These are phyloP conservation scores for Pythium grandisporangium DNA, from an alignment of 352 stramenopile species.

Conservation along the genomic window DNA sequence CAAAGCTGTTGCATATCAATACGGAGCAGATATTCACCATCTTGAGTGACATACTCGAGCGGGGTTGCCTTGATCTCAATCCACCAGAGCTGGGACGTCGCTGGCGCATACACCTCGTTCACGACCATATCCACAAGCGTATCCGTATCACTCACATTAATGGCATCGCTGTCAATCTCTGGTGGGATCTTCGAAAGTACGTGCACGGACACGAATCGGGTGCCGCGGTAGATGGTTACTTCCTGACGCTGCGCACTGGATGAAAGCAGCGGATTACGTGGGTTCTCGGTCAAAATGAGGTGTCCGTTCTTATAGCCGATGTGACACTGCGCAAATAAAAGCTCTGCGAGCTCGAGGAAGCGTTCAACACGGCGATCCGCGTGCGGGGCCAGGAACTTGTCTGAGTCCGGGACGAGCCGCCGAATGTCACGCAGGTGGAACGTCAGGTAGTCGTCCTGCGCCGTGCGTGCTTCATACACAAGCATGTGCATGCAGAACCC, in stretches of 20 bases:
- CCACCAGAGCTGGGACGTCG: constrained; percentile 54
- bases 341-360: constrained; percentile 28
- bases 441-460: constrained; percentile 33
- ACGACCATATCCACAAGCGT: constrained; percentile 28
- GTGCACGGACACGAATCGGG: constrained; percentile 18
- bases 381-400: constrained; percentile 23
- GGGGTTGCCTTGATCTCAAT: constrained; percentile 32
- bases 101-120: constrained; percentile 38
- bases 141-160: not conserved
- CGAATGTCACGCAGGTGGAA: constrained; percentile 38
- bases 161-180: too few relatives aligned
- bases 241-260: constrained; percentile 2
- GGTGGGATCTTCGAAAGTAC: too few relatives aligned
- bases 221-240: constrained; percentile 42
- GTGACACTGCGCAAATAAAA: constrained; percentile 30
- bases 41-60: constrained; percentile 9
- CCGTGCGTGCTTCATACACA: constrained; percentile 33
- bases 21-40: constrained; percentile 5
- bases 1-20: constrained; percentile 32
- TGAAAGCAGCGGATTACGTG: not conserved
- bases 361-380: constrained; percentile 19
- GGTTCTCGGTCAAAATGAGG: constrained; percentile 36
- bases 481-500: constrained; percentile 42
- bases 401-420: constrained; percentile 24
- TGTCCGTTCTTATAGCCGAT: constrained; percentile 67